Evolutionary conservation across 2,329 filamentous ascomycete species (phyloP).

Genomic region (Pestalotiopsis sp.): DNA sequence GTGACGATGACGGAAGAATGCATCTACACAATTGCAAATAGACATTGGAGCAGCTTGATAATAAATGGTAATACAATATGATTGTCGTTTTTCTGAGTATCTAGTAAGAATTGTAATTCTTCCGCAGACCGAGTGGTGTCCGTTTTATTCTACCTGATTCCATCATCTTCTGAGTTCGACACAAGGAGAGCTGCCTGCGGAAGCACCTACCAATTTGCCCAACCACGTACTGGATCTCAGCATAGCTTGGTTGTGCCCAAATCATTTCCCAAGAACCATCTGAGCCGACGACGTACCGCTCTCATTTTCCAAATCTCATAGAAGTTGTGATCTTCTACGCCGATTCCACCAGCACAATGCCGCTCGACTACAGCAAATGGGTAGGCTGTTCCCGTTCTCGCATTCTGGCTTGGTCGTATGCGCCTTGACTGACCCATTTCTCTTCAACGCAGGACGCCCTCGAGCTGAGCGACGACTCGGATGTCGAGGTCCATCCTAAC

Average conservation of each 20-base stretch:
- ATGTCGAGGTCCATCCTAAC: constrained; percentile 97
- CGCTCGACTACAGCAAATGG: constrained; percentile 70
- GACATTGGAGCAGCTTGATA: background rate
- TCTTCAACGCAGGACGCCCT: constrained; percentile 70
- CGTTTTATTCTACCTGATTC: background rate
- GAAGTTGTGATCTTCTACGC: background rate
- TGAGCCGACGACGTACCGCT: background rate
- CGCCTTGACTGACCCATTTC: constrained; percentile 15
- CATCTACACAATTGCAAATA: background rate
- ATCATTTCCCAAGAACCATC: background rate
- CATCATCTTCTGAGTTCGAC: background rate
- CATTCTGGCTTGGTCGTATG: background rate
- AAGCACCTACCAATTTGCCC: constrained; percentile 2
- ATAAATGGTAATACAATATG: background rate
- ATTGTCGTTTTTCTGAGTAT: background rate
- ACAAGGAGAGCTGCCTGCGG: background rate
- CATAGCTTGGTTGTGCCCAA: background rate
- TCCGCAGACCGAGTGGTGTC: background rate
- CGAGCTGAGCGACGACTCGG: constrained; percentile 97
- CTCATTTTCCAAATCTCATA: background rate
- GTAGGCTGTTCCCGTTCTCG: constrained; percentile 38
- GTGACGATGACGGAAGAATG: background rate
- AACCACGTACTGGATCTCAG: background rate
- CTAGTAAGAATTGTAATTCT: background rate
- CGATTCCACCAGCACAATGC: constrained; percentile 38